phyloP scores from a whole-genome alignment of 306 rosid species.

The Trifolium subterraneum region DNA sequence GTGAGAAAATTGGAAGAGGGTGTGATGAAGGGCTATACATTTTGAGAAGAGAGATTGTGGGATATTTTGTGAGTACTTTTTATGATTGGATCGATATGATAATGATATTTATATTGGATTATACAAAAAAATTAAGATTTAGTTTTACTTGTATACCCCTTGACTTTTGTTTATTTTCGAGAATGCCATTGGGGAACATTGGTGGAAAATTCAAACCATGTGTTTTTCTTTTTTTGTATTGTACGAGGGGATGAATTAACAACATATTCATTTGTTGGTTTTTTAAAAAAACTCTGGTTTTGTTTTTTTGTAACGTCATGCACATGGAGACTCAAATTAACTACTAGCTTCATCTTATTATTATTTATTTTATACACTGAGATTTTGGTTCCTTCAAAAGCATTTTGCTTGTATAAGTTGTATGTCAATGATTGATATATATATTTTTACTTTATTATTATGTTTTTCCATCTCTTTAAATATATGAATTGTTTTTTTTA shows the following conservation, averaged over 20 bases:
- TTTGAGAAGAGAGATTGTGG: not conserved
- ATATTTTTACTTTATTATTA: too few relatives aligned
- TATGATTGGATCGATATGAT: not conserved
- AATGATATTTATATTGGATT: conserved; percentile 14
- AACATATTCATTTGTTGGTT: not conserved
- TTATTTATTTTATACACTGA: not conserved
- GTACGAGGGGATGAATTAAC: not conserved
- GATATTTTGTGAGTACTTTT: not conserved
- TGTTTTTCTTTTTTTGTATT: conserved; percentile 6
- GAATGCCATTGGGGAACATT: conserved; percentile 43
- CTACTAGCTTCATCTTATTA: not conserved
- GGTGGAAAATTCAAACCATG: conserved; percentile 37
- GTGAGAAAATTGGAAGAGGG: conserved; percentile 60
- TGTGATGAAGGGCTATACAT: conserved; percentile 61
- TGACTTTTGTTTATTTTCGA: conserved; percentile 46
- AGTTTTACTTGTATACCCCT: conserved; percentile 63
- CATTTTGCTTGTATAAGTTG: not conserved
- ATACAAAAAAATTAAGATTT: not conserved
- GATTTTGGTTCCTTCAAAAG: conserved; percentile 1
- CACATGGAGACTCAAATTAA: conserved; percentile 14
- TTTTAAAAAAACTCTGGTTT: not conserved
- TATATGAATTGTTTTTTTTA: too few relatives aligned
- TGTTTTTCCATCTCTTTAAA: too few relatives aligned
- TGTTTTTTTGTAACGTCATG: not conserved
- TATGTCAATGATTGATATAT: not conserved